These are phyloP conservation scores for Panellus pusillus DNA, from an alignment of 768 basidiomycete species.

Conservation along the genomic window DNA sequence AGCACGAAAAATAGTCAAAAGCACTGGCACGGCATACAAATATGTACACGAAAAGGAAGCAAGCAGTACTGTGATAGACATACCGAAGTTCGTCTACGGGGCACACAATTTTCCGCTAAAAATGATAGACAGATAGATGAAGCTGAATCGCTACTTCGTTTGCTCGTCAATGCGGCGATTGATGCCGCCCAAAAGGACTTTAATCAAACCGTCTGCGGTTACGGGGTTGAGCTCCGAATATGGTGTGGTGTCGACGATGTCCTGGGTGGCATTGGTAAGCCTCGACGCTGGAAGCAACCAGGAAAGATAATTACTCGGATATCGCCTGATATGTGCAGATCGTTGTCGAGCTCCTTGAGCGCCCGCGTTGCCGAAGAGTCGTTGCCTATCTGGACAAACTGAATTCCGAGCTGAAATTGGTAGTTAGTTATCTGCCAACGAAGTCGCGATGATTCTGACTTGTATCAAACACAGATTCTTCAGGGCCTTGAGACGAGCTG, in stretches of 20 bases:
- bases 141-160: not conserved
- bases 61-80: too few relatives aligned
- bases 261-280: not conserved
- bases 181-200: slow-evolving; percentile 16
- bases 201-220: slow-evolving; percentile 18
- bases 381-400: slow-evolving; percentile 73
- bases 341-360: slow-evolving; percentile 59
- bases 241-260: slow-evolving; percentile 19
- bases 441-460: not conserved
- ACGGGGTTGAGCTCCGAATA: slow-evolving; percentile 15
- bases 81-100: too few relatives aligned
- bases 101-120: too few relatives aligned
- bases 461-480: slow-evolving; percentile 14
- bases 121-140: too few relatives aligned
- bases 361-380: slow-evolving; percentile 38
- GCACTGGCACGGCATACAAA: too few relatives aligned
- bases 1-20: too few relatives aligned
- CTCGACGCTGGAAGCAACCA: not conserved
- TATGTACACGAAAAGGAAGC: too few relatives aligned
- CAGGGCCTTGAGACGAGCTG: slow-evolving; percentile 50
- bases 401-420: slow-evolving; percentile 53
- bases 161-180: slow-evolving; percentile 18
- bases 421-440: not conserved
- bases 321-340: slow-evolving; percentile 38
- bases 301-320: slow-evolving; percentile 41